Percentiles rank a stretch among this genome's conserved stretches.
Conservation (phyloP, 352 stramenopile species). For the Globisporangium paddicum region DNA sequence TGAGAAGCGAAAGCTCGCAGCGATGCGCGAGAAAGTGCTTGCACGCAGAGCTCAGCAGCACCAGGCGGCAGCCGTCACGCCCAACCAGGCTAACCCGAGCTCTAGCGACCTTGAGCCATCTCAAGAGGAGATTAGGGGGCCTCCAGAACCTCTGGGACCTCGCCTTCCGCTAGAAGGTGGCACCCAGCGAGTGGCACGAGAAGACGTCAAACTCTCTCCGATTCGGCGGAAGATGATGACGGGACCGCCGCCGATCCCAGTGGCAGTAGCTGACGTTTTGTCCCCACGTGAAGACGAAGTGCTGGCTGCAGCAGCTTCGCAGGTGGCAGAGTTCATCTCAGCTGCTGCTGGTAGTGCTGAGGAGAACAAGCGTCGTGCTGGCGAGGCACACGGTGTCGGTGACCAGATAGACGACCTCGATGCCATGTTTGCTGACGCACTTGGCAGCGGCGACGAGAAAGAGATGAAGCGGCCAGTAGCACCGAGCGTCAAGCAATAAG, state of each 20-base stretch:
- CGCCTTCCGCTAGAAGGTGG: neutral
- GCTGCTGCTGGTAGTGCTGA: neutral
- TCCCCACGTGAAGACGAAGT: constrained; percentile 48
- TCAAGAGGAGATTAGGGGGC: neutral
- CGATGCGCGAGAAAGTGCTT: constrained; percentile 43
- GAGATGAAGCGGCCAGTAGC: neutral
- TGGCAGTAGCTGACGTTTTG: constrained; percentile 14
- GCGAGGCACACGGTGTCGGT: neutral
- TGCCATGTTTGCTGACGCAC: neutral
- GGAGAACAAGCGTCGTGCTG: neutral
- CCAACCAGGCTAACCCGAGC: neutral
- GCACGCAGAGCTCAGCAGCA: constrained; percentile 13
- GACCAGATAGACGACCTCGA: constrained; percentile 11
- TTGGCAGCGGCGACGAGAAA: neutral
- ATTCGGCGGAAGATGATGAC: constrained; percentile 47
- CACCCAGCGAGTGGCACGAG: constrained; percentile 3
- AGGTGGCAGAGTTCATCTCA: too few relatives aligned
- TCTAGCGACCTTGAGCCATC: neutral
- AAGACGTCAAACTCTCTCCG: constrained; percentile 25
- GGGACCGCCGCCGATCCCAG: constrained; percentile 10
- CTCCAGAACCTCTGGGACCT: neutral
- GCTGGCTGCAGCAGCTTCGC: constrained; percentile 12
- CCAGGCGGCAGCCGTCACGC: neutral
- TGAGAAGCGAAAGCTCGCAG: constrained; percentile 34
- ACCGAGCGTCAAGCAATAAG: neutral